Evolutionary conservation across 306 rosid species (phyloP), one percentile per base, ranked within the genome.

Genomic region (Medicago ruthenica): DNA sequence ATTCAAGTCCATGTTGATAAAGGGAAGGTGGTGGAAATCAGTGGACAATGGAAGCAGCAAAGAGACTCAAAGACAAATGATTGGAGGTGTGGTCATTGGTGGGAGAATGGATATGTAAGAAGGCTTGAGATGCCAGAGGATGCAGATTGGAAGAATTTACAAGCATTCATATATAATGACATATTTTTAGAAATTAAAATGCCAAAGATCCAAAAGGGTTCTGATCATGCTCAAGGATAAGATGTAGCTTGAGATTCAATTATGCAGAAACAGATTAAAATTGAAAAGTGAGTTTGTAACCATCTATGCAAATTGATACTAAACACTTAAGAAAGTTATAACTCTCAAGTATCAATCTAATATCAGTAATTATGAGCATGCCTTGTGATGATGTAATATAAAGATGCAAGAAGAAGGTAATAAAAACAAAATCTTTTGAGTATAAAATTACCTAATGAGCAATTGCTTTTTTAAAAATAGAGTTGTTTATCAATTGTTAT

Each of bases 61-160:
- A 82, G 82, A 70, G 89, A 86, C 50, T 39, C 86, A 61, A 87
- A 78, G 75, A 63, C 82, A 57, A 83, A 67, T 68, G 96, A 95
- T 37, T 95, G 98, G 98, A 90, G 85, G 73, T 80, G 91, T 84
- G 92, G 88, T 64, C 78, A 90, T 16, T 92, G 98, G 98, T 95
- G 98, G 98, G 93, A 95, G 61, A 48, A 78, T 62, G 98, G 98
- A 47, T 95, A 45, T 79, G 97, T 95, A n/a, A 41, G 98, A 76
- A 90, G 89, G 88, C 92, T 95, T 70, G 98, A 95, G 84, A 80
- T 95, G 67, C 97, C 97, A 31, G 97, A 92, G 22, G 95, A 95
- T 86, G 97, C 96, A 63, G 97, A 95, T 80, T 83, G 85, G 88
- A 86, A 73, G 77, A 92, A 82, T 15, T 71, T 88, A 40, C 91